Evolutionary conservation across 805 yeast genomes (phyloP), one percentile per base, ranked within the genome.

Genomic region (Candida krabiensis): DNA sequence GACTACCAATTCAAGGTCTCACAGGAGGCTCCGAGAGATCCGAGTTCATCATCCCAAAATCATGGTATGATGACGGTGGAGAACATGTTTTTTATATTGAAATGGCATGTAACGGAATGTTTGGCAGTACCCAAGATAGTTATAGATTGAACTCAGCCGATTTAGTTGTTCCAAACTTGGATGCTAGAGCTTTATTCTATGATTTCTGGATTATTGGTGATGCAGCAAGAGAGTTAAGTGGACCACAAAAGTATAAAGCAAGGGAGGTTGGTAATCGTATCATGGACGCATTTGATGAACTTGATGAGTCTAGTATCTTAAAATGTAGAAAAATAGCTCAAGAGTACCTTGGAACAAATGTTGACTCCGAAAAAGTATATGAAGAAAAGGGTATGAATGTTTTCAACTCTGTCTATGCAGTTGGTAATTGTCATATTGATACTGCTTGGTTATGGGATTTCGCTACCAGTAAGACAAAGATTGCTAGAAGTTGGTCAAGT

Each of bases 361-460:
- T 78, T 26, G 86, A 89, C 58, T 69, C 83, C 4, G 75, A 75
- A 12, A 71, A 72, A 9, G 97, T 91, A 1, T 82, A 70, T 49
- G 70, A 73, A 43, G 67, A 70, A 19, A 66, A 40, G 37, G 56
- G 38, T 52, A 62, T 53, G 29, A 67, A 50, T 42, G 50, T 55
- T 21, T 62, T 57, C 41, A 63, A 76, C 41, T 80, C 83, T 40
- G 96, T 90, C 9, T 83, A 69, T 61, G 96, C 86, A 7, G 74
- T 93, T 48, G 99, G 99, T 29, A 86, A 93, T 60, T 93, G 98
- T 60, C 98, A 90, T 61, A 90, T 90, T 51, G 99, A 91, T 56
- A 91, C 98, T 13, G 98, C 98, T 12, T 91, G 99, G 99, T 71
- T 89, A 41, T 91, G 99, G 99, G 98, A 97, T n/a, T 91, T 84